Evolutionary conservation across 2,329 filamentous ascomycete species (phyloP).

Genomic region (Cercospora zeae-maydis): DNA sequence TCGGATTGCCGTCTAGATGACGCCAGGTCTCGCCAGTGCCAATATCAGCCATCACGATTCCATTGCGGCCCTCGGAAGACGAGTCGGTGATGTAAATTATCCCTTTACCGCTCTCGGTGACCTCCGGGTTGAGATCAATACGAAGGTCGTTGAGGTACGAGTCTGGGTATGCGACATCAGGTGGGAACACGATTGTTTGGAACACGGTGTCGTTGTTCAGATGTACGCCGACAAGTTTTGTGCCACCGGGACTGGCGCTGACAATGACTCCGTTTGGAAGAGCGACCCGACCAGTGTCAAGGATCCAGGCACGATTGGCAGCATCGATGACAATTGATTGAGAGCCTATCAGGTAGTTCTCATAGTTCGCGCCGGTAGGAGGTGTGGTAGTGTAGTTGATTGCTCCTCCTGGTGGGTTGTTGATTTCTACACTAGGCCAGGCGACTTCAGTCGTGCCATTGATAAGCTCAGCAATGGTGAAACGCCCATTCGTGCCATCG

Average conservation of each 20-base stretch:
- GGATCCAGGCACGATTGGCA: conserved; percentile 51
- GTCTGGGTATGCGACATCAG: conserved; percentile 46
- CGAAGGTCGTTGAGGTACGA: conserved; percentile 55
- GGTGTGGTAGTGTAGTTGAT: conserved; percentile 52
- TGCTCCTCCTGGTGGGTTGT: conserved; percentile 48
- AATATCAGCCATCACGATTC: conserved; percentile 51
- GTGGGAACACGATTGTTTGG: conserved; percentile 51
- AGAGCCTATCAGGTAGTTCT: conserved; percentile 50
- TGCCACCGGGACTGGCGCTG: conserved; percentile 46
- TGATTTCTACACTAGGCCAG: conserved; percentile 45
- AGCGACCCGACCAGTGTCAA: conserved; percentile 51
- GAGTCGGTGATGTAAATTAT: conserved; percentile 55
- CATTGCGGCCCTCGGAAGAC: conserved; percentile 48
- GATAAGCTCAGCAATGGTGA: conserved; percentile 49
- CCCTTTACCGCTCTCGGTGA: conserved; percentile 45
- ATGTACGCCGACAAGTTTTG: conserved; percentile 51
- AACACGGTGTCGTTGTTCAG: conserved; percentile 46
- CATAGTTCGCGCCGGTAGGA: conserved; percentile 46
- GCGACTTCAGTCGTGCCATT: conserved; percentile 44
- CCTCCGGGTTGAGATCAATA: conserved; percentile 47
- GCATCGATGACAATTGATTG: conserved; percentile 53
- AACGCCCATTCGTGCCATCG: conserved; percentile 41
- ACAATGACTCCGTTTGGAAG: conserved; percentile 45
- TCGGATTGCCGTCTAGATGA: conserved; percentile 44
- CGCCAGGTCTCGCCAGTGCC: conserved; percentile 50